A percentile compares a stretch with the other conserved stretches of the same genome.
phyloP scores from a whole-genome alignment of 345 rosid species.

The Salix viminalis region DNA sequence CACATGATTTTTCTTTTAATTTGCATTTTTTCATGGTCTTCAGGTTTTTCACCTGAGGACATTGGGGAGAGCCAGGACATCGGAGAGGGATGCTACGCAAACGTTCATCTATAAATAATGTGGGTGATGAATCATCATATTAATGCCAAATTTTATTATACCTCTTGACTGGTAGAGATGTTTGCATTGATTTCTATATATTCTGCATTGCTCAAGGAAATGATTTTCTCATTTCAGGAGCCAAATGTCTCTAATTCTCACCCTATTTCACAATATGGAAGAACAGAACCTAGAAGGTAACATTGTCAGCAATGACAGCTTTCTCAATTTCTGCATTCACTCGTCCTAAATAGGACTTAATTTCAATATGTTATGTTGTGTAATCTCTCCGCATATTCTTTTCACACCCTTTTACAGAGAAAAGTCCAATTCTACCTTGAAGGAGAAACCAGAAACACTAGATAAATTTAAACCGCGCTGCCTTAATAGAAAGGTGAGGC shows the following conservation, averaged over 20 bases:
- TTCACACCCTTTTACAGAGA: slow-evolving; percentile 21
- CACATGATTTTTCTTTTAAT: not conserved
- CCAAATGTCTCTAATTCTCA: slow-evolving; percentile 2
- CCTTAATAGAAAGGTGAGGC: slow-evolving; percentile 34
- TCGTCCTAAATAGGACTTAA: not conserved
- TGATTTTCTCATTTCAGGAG: slow-evolving; percentile 22
- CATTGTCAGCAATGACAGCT: not conserved
- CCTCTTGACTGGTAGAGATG: not conserved
- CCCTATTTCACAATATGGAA: slow-evolving; percentile 24
- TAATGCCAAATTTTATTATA: not conserved
- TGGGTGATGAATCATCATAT: slow-evolving; percentile 15
- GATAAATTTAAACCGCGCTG: slow-evolving; percentile 21
- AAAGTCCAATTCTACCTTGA: slow-evolving; percentile 13
- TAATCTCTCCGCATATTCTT: no score
- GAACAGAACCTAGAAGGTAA: slow-evolving; percentile 32
- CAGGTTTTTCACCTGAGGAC: slow-evolving; percentile 46
- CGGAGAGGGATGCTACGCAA: slow-evolving; percentile 40
- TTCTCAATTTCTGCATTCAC: not conserved
- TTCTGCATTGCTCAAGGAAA: not conserved
- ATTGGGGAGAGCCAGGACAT: slow-evolving; percentile 41
- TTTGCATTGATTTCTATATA: not conserved
- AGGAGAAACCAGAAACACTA: slow-evolving; percentile 28
- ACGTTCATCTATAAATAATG: slow-evolving; percentile 20
- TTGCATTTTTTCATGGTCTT: slow-evolving; percentile 7
- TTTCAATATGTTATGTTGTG: no score